phyloP scores from a whole-genome alignment of 306 rosid genomes.

The Cucumis hystrix region DNA sequence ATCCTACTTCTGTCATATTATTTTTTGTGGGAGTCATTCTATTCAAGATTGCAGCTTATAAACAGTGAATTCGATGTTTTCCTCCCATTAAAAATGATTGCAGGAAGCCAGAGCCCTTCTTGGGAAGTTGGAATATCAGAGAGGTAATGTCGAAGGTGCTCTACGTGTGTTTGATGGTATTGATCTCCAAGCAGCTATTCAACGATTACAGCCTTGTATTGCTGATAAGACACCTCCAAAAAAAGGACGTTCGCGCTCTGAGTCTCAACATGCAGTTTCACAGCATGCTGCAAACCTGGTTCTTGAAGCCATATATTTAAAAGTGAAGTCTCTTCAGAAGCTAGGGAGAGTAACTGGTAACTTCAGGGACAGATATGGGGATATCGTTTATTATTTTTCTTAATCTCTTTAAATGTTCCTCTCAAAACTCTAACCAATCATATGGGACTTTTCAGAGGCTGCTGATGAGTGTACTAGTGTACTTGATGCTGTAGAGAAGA shows the following conservation, averaged over 20 bases:
- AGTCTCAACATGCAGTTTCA: constrained; percentile 52
- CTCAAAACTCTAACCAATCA: constrained; percentile 5
- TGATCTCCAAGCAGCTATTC: constrained; percentile 87
- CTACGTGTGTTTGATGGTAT: constrained; percentile 89
- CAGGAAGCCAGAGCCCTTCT: constrained; percentile 99
- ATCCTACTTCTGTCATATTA: neutral
- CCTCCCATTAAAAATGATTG: neutral
- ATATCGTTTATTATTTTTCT: neutral
- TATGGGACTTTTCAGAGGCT: constrained; percentile 55
- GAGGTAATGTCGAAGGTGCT: constrained; percentile 95
- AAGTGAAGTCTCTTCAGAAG: constrained; percentile 84
- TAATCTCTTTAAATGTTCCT: neutral
- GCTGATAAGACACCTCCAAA: constrained; percentile 44
- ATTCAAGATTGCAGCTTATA: neutral
- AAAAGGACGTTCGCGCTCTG: constrained; percentile 48
- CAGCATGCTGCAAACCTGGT: constrained; percentile 89
- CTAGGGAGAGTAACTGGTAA: constrained; percentile 63
- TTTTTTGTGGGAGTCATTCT: neutral
- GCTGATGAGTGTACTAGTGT: constrained; percentile 68
- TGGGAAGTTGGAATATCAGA: constrained; percentile 93
- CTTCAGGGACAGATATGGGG: neutral
- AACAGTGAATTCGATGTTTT: neutral
- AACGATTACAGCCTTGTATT: constrained; percentile 61
- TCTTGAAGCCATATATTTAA: constrained; percentile 94
- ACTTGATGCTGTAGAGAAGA: constrained; percentile 82